A percentile compares a stretch with the other conserved stretches of the same genome.
These are phyloP conservation scores for Trichoderma asperellum DNA, from an alignment of 2,329 filamentous ascomycete species.

Conservation along the genomic window DNA sequence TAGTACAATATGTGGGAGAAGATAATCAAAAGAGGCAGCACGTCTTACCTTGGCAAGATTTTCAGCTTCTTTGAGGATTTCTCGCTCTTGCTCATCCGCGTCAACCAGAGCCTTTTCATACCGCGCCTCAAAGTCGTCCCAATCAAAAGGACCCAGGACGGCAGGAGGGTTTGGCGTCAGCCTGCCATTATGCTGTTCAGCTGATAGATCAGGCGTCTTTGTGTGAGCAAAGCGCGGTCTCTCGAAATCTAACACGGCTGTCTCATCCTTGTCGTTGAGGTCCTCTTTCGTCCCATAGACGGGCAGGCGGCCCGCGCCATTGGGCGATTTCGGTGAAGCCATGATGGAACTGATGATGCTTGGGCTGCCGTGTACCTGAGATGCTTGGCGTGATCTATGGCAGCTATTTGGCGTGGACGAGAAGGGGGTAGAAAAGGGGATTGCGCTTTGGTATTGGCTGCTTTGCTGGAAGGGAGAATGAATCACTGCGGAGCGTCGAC, in stretches of 20 bases:
- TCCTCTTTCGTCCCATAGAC: conserved; percentile 28
- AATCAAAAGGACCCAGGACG: conserved; percentile 66
- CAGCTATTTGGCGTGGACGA: neutral
- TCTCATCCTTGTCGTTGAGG: conserved; percentile 30
- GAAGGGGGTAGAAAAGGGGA: conserved; percentile 6
- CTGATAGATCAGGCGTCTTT: conserved; percentile 47
- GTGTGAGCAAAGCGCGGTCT: conserved; percentile 33
- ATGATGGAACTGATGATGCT: conserved; percentile 27
- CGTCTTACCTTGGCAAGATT: conserved; percentile 63
- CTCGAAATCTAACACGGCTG: conserved; percentile 34
- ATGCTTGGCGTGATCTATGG: conserved; percentile 6
- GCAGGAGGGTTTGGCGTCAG: conserved; percentile 56
- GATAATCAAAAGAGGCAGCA: neutral
- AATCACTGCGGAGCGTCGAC: conserved; percentile 16
- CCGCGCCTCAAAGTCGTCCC: conserved; percentile 72
- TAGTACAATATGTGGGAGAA: neutral
- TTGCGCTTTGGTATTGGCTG: conserved; percentile 11
- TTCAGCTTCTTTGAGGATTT: conserved; percentile 69
- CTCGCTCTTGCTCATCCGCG: conserved; percentile 65
- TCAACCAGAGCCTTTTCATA: conserved; percentile 69
- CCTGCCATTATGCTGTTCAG: conserved; percentile 39
- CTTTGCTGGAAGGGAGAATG: neutral
- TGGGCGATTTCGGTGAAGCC: conserved; percentile 30
- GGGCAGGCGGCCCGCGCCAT: conserved; percentile 18
- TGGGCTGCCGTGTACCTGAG: conserved; percentile 11